Conservation (phyloP, 805 yeast genomes). For the Candida sakaeoensis region DNA sequence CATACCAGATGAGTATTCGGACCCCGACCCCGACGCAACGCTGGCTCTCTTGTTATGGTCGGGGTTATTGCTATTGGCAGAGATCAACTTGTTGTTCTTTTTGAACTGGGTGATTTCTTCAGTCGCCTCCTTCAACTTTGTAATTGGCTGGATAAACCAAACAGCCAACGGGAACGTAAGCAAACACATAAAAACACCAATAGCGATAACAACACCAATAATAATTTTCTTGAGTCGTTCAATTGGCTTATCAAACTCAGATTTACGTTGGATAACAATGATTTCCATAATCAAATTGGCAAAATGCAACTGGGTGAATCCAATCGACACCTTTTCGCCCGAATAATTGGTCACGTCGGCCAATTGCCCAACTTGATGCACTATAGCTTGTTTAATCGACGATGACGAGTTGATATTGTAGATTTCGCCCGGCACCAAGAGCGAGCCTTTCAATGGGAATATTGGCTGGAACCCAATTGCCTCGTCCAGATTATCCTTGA, state of each 20-base stretch:
- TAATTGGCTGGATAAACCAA: conserved; percentile 80
- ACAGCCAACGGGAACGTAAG: conserved; percentile 82
- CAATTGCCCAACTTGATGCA: conserved; percentile 23
- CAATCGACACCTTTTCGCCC: conserved; percentile 31
- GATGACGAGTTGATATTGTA: conserved; percentile 25
- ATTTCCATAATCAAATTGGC: conserved; percentile 61
- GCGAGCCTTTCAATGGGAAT: conserved; percentile 20
- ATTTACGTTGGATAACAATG: conserved; percentile 59
- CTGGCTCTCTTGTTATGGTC: conserved; percentile 20
- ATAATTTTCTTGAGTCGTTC: conserved; percentile 61
- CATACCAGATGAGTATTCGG: conserved; percentile 39
- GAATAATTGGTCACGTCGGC: conserved; percentile 19
- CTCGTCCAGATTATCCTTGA: conserved; percentile 25
- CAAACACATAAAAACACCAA: conserved; percentile 68
- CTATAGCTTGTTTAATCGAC: conserved; percentile 28
- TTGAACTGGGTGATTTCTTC: conserved; percentile 57
- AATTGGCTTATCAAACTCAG: conserved; percentile 60
- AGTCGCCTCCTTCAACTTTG: conserved; percentile 75
- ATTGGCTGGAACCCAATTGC: conserved; percentile 43
- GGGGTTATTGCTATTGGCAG: conserved; percentile 11
- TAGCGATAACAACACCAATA: conserved; percentile 73
- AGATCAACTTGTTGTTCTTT: conserved; percentile 13
- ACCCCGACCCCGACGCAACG: conserved; percentile 25
- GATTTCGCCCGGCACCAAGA: conserved; percentile 17
- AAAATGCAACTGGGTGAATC: conserved; percentile 27